Evolutionary conservation across 129 eudicot genomes (phyloP), one percentile per base, ranked within the genome.

Genomic region (Scalesia atractyloides): DNA sequence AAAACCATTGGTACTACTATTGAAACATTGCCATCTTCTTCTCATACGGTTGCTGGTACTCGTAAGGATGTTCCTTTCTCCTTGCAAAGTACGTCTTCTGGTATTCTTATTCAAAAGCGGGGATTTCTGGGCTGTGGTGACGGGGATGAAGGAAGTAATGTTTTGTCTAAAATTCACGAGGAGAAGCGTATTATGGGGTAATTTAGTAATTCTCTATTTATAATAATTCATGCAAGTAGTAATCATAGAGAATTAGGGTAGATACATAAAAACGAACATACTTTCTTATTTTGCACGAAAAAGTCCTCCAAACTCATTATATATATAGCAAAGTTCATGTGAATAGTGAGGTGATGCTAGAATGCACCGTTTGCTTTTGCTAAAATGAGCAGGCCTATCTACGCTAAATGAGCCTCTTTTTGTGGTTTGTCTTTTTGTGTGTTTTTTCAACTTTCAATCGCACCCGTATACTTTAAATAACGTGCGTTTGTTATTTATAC

Each of bases 81-180:
- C n/a, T 46, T 78, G 53, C 77, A 70, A 53, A 67, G 19, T 64
- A 63, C 19, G 43, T 54, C 82, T 64, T 46, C 72, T 78, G 76
- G 63, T 60, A 50, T 63, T 68, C 26, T 81, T 68, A 30, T 67
- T 63, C 96, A 92, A 51, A 83, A 67, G 70, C 85, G 96, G 81
- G 80, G 84, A 10, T 92, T 92, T 76, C 84, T 92, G 60, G 98
- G 98, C 8, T 85, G 91, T 67, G 91, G 95, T 60, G 98, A 89
- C 68, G 98, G 98, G 34, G 96, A 87, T 70, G 96, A 92, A 69
- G 96, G 77, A 51, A 78, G 96, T 16, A 87, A 81, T 82, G 87
- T 75, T 69, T 76, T 92, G 56, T 76, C 96, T 24, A 92, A 87
- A 84, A 79, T 87, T 62, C 79, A 92, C 14, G 91, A 92, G 79